Evolutionary conservation across 2,329 filamentous ascomycete species (phyloP), one percentile per base, ranked within the genome.

Genomic region (Bipolaris zeicola): DNA sequence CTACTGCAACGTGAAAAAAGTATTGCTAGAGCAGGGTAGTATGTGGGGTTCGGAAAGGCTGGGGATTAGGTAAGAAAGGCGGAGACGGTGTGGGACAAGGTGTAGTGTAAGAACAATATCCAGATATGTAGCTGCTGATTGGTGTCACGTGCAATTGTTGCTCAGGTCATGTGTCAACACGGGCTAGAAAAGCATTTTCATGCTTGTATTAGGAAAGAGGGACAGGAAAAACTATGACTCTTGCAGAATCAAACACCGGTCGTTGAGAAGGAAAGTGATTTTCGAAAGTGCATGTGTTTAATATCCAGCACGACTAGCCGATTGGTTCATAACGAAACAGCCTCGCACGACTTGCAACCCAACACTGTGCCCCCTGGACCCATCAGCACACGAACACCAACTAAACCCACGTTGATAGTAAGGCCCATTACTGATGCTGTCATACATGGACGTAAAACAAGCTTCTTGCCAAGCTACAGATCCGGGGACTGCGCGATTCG

Each of bases 391-490:
- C 5, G 4, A 24, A 48, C 10, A 6, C 11, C 34, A 26, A 28
- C n/a, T 26, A n/a, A 34, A 1, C 20, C 14, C 3, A 14, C 8
- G 22, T n/a, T 38, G 6, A 28, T 10, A 24, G 26, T 18, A 22
- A 14, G 5, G 28, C 7, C 20, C 14, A 37, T 11, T 24, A 11
- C n/a, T 16, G 13, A 11, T 8, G 14, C 20, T 45, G 11, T 22
- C 16, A 22, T 28, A 31, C 34, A 44, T 24, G 47, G 24, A 47
- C n/a, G 16, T 36, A 16, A 55, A 43, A 59, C 41, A 59, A 50
- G 52, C 57, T 57, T 57, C 34, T 20, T 37, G 41, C 45, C 57
- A 39, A 56, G 42, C 28, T n/a, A 16, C 42, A 16, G 31, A n/a
- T 33, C 37, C 24, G 42, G 53, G 48, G 36, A 36, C 37, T 36